Conservation (phyloP, 768 basidiomycete species). For the Coprinopsis sp. region DNA sequence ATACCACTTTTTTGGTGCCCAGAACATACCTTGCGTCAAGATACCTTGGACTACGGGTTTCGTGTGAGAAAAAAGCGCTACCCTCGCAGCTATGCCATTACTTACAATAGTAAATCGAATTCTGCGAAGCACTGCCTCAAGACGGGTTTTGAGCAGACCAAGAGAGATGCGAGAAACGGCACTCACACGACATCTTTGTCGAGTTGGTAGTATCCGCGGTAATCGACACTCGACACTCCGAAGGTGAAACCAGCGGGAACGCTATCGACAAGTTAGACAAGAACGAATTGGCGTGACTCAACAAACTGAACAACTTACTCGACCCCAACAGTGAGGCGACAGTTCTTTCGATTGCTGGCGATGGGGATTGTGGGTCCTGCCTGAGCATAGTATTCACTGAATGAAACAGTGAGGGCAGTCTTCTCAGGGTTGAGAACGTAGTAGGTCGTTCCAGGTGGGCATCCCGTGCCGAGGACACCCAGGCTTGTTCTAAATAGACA, state of each 20-base stretch:
- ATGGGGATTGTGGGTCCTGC: conserved; percentile 18
- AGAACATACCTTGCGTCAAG: conserved; percentile 12
- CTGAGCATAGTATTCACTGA: conserved; percentile 18
- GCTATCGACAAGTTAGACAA: conserved; percentile 4
- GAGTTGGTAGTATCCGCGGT: conserved; percentile 19
- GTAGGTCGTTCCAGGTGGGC: conserved; percentile 15
- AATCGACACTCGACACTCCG: conserved; percentile 17
- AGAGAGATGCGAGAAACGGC: no score
- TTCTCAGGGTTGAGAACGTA: conserved; percentile 13
- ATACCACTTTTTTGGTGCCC: background rate
- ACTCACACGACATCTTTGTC: conserved; percentile 18
- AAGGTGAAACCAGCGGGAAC: conserved; percentile 20
- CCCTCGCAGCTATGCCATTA: background rate
- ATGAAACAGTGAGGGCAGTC: conserved; percentile 18
- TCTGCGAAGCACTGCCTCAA: conserved; percentile 14
- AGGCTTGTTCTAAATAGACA: background rate
- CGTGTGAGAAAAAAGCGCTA: background rate
- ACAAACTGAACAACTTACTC: conserved; percentile 6
- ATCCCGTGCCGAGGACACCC: background rate
- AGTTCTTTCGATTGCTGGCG: conserved; percentile 19
- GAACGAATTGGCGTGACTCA: background rate
- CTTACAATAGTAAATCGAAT: conserved; percentile 20
- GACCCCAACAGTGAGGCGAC: conserved; percentile 19
- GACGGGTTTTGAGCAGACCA: no score
- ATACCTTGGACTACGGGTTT: conserved; percentile 17